Percentiles rank a stretch among this genome's conserved stretches.
Conservation (phyloP, 495 filamentous ascomycete genomes). For the Xylaria palmicola region DNA sequence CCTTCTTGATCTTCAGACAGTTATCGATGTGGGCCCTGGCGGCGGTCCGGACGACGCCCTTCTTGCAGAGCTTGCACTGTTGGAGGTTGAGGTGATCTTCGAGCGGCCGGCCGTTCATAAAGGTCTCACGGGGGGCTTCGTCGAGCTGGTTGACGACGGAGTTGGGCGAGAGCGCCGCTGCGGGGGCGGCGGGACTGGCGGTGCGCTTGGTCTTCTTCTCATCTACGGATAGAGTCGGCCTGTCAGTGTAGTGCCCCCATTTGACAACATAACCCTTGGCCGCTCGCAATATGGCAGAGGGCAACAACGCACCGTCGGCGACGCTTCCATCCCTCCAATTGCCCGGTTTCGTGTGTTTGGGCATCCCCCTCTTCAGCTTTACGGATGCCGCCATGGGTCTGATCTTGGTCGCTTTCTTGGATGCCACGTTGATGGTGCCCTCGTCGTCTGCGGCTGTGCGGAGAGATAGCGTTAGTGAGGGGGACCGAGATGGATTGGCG, state of each 20-base stretch:
- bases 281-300: too few relatives aligned
- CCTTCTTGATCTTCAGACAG: slow-evolving; percentile 72
- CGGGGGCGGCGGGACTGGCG: slow-evolving; percentile 44
- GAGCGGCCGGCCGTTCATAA: slow-evolving; percentile 70
- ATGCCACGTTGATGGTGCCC: slow-evolving; percentile 56
- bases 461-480: background rate
- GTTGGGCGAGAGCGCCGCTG: slow-evolving; percentile 42
- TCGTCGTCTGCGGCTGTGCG: slow-evolving; percentile 45
- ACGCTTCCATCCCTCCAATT: slow-evolving; percentile 54
- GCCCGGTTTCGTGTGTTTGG: slow-evolving; percentile 57
- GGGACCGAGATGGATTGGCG: background rate
- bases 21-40: slow-evolving; percentile 64
- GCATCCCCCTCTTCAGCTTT: slow-evolving; percentile 65
- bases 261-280: too few relatives aligned
- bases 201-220: slow-evolving; percentile 47
- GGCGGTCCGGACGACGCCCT: slow-evolving; percentile 61
- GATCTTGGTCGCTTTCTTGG: slow-evolving; percentile 60
- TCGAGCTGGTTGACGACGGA: slow-evolving; percentile 73
- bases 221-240: slow-evolving; percentile 23
- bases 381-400: slow-evolving; percentile 56
- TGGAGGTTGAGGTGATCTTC: slow-evolving; percentile 65
- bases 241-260: background rate
- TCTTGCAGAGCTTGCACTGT: slow-evolving; percentile 83
- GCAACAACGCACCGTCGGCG: slow-evolving; percentile 56
- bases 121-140: slow-evolving; percentile 64